These are phyloP conservation scores for Theileria equi DNA, from an alignment of 169 alveolate genomes.

Conservation along the genomic window DNA sequence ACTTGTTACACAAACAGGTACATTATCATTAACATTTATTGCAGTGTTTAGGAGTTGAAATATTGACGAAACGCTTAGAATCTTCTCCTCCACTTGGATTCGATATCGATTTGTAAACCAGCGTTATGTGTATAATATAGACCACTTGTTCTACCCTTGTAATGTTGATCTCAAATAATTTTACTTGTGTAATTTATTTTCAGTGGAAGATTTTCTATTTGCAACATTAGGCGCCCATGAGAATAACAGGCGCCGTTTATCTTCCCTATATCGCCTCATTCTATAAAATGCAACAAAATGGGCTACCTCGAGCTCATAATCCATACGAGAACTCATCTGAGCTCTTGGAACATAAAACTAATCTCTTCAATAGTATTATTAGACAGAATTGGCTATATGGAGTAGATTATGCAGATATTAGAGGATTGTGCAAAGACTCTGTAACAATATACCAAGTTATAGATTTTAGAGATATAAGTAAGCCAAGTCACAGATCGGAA, in stretches of 20 bases:
- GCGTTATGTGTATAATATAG: background rate
- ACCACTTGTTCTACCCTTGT: background rate
- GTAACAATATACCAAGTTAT: conserved; percentile 34
- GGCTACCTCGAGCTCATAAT: background rate
- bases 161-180: conserved; percentile 4
- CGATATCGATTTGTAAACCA: conserved; percentile 39
- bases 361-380: background rate
- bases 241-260: too few relatives aligned
- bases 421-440: background rate
- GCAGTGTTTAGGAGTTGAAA: conserved; percentile 86
- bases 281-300: conserved; percentile 10
- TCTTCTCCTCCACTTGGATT: conserved; percentile 90
- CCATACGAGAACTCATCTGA: background rate
- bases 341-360: background rate
- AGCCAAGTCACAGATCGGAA: conserved; percentile 20
- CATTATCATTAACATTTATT: background rate
- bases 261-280: background rate
- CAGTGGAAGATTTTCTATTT: background rate
- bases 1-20: conserved; percentile 89
- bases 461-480: conserved; percentile 20
- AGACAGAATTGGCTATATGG: conserved; percentile 41
- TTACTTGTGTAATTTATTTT: background rate
- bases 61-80: conserved; percentile 88
- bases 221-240: too few relatives aligned
- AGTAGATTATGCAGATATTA: conserved; percentile 14